These are phyloP conservation scores for Coprinellus micaceus DNA, from an alignment of 768 basidiomycete genomes.

Conservation along the genomic window DNA sequence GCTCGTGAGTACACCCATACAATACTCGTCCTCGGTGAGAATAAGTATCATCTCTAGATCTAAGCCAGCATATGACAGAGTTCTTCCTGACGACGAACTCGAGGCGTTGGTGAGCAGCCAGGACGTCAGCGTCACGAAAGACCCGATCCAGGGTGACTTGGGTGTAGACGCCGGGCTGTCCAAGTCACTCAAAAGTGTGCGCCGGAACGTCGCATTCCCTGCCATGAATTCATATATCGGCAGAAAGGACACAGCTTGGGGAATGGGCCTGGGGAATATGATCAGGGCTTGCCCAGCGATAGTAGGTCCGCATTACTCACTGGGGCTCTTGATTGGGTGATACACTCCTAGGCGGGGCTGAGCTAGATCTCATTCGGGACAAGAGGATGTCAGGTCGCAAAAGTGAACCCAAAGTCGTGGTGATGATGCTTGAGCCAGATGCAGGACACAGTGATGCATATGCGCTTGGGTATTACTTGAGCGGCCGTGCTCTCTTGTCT, in stretches of 20 bases:
- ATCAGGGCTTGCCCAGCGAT: background rate
- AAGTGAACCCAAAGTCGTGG: background rate
- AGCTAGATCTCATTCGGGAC: background rate
- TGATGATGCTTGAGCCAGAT: background rate
- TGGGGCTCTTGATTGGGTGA: background rate
- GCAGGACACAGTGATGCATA: too few relatives aligned
- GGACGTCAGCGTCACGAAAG: constrained; percentile 49
- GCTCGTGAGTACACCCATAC: constrained; percentile 44
- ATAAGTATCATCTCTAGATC: constrained; percentile 50
- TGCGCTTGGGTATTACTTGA: background rate
- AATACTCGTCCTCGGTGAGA: constrained; percentile 45
- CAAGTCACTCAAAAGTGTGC: constrained; percentile 41
- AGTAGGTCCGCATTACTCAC: background rate
- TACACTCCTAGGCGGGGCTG: background rate
- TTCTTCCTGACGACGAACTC: constrained; percentile 53
- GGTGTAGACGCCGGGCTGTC: background rate
- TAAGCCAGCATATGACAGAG: constrained; percentile 60
- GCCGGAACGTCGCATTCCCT: constrained; percentile 45
- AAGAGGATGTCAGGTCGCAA: constrained; percentile 2
- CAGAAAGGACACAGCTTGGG: constrained; percentile 55
- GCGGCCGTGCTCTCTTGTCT: background rate
- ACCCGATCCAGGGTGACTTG: background rate
- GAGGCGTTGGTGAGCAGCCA: constrained; percentile 68
- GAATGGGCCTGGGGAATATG: constrained; percentile 48
- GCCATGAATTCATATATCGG: constrained; percentile 60